Evolutionary conservation across 2,329 filamentous ascomycete species (phyloP).

Genomic region (Penicillium sp.): DNA sequence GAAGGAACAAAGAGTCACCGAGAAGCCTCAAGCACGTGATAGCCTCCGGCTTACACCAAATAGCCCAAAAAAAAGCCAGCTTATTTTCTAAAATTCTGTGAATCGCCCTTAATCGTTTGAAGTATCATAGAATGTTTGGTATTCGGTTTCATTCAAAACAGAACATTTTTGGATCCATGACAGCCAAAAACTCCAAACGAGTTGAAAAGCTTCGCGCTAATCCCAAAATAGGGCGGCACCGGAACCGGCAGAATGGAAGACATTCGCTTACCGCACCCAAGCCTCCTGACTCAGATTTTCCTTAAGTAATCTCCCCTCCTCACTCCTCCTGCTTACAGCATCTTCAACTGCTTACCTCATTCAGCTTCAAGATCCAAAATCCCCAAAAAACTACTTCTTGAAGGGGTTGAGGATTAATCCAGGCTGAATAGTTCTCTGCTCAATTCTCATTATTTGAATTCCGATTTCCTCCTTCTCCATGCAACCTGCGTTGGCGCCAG

Average conservation of each 20-base stretch:
- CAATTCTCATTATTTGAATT: conserved; percentile 3
- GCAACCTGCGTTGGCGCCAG: conserved; percentile 51
- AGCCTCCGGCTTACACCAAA: too few species aligned
- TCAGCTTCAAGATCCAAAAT: conserved; percentile 20
- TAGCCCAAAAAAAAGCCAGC: too few species aligned
- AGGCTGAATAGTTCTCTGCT: neutral
- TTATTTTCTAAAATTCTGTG: too few species aligned
- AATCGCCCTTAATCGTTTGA: too few species aligned
- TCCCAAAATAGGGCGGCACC: neutral
- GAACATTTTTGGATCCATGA: neutral
- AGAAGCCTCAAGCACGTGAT: too few species aligned
- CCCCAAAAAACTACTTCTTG: conserved; percentile 13
- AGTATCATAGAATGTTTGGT: too few species aligned
- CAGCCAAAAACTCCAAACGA: neutral
- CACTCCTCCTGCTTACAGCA: conserved; percentile 37
- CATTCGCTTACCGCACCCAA: conserved; percentile 1
- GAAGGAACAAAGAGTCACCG: too few species aligned
- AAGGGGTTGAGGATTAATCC: conserved; percentile 1
- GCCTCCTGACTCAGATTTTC: conserved; percentile 2
- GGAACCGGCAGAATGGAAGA: neutral
- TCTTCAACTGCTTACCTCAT: conserved; percentile 29
- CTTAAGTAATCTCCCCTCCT: conserved; percentile 23
- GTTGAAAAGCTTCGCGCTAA: neutral
- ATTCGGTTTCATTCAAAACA: too few species aligned
- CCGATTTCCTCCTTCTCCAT: conserved; percentile 28